Evolutionary conservation across 495 filamentous ascomycete species (phyloP), one percentile per base, ranked within the genome.

Genomic region (Astrocystis sublimbata): DNA sequence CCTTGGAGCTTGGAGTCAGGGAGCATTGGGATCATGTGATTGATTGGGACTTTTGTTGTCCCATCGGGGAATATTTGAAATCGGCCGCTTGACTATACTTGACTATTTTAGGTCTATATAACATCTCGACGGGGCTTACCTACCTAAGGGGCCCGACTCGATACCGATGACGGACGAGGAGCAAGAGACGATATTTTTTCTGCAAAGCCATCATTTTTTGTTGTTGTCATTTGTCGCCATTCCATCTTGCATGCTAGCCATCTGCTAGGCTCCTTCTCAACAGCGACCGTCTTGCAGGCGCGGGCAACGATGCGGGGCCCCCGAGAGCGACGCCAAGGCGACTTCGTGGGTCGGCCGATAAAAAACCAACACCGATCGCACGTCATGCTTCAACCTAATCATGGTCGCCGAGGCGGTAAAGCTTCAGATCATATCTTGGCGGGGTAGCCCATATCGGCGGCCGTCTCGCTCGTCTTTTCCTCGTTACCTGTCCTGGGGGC

Each of bases 371-470:
- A 52, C 17, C 49, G 3, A 21, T 35, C 6, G 28, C 49, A 49
- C 46, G 46, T 49, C 46, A 49, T 49, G 46, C 46, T 31, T 49
- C 46, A 30, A n/a, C 46, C 46, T n/a, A 49, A 49, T 30, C 2
- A 12, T 8, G 19, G 45, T n/a, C n/a, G n/a, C n/a, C n/a, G n/a
- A n/a, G n/a, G n/a, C 45, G 6, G 45, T 10, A 13, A 26, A 28
- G 23, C 6, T 26, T n/a, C 4, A n/a, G 15, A 28, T 7, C 10
- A 12, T 5, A 47, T 23, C 13, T 26, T 28, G 45, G 52, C 52
- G 52, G 52, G 52, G 52, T 56, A 56, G 36, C 52, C 42, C 31
- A n/a, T n/a, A n/a, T n/a, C n/a, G n/a, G n/a, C n/a, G n/a, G n/a
- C n/a, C n/a, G n/a, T n/a, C n/a, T n/a, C n/a, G n/a, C n/a, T n/a